Evolutionary conservation across 257 asterid genomes (phyloP), one percentile per base, ranked within the genome.

Genomic region (Pogostemon cablin): DNA sequence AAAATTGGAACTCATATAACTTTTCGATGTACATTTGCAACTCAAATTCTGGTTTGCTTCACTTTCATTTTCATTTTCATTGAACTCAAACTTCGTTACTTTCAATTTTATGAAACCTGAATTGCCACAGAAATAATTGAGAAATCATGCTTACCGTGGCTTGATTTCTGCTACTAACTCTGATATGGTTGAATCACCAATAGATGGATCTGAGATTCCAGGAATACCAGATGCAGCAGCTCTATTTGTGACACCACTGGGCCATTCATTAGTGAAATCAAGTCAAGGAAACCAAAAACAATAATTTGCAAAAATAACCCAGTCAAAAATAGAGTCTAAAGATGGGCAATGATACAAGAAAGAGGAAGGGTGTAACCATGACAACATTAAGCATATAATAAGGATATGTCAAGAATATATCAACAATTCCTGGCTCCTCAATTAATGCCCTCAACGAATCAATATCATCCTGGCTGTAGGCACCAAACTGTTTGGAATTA

Each of bases 321-420:
- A 55, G 58, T 1, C 32, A 25, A 41, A 67, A 50, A 41, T 43
- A 54, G 57, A 57, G 69, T 38, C 49, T 25, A 20, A 55, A 62
- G 68, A 71, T 8, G 54, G 20, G n/a, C 61, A 25, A 25, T 25
- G 32, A 25, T 25, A 25, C 32, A 61, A 37, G 75, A 75, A 57
- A 65, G 47, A 66, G 57, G 44, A 44, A 15, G 32, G 49, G 40
- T 63, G 67, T 42, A 58, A 38, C 11, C 25, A 61, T 58, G 39
- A 60, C 62, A 62, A 78, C 55, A 35, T 61, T 69, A 43, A 39
- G 71, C 70, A 52, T 40, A 68, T 9, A 56, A 77, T 8, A 87
- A 93, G 99, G 97, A 91, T 91, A 93, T 93, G 97, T 84, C 77
- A 93, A 79, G 84, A 93, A 93, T 62, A 93, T 79, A 83, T 93